Conservation (phyloP, 306 rosid genomes). For the Vigna trinervia region DNA sequence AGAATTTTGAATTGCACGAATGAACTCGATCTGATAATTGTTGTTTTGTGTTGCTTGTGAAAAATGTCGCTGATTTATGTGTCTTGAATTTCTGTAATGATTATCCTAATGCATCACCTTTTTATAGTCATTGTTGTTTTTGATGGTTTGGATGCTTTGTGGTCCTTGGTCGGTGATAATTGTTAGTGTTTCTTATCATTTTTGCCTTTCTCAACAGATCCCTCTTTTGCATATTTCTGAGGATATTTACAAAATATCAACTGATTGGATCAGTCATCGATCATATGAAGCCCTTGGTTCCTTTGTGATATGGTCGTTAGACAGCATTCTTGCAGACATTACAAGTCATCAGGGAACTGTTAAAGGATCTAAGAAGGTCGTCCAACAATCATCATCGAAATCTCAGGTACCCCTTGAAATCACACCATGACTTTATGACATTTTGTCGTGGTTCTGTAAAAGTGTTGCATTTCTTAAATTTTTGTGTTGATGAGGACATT, state of each 20-base stretch:
- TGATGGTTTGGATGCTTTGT: conserved; percentile 7
- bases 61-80: not conserved
- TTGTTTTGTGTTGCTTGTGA: not conserved
- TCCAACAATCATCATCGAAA: conserved; percentile 62
- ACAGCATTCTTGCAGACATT: conserved; percentile 67
- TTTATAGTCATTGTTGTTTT: not conserved
- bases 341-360: conserved; percentile 58
- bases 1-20: conserved; percentile 24
- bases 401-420: conserved; percentile 63
- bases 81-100: conserved; percentile 6
- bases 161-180: not conserved
- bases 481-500: not conserved
- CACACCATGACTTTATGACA: not conserved
- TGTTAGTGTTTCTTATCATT: conserved; percentile 15
- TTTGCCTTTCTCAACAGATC: conserved; percentile 51
- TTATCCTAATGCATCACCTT: conserved; percentile 4
- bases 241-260: conserved; percentile 61
- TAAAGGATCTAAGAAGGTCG: conserved; percentile 72
- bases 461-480: not conserved
- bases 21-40: conserved; percentile 9
- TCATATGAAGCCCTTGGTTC: conserved; percentile 68
- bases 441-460: not conserved
- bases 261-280: conserved; percentile 68
- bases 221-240: conserved; percentile 73
- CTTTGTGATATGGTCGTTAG: conserved; percentile 70